Base-by-base conservation (phyloP, 768 basidiomycete species). In the Pisolithus microcarpus region DNA sequence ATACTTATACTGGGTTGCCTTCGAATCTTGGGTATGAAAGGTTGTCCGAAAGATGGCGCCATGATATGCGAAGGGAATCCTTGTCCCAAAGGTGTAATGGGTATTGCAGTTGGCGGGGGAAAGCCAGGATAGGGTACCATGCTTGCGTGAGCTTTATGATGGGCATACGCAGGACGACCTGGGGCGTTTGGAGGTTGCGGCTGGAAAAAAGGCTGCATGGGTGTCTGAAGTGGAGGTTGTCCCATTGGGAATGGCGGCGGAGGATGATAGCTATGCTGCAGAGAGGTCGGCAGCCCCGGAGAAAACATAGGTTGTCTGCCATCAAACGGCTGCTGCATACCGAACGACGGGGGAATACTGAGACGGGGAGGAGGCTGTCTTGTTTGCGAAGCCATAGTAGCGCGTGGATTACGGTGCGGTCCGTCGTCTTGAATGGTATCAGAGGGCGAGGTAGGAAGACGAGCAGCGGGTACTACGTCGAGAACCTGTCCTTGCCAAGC, bases 151-250 rank as follows among this genome's bases (percentile, higher is more conserved):
- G 74, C 75, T 39, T 72, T 74, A 54, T 81, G 77, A 52, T 85
- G 82, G 52, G 64, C 61, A 56, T 68, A 70, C 3, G 68, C 61
- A 0, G 82, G 81, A 38, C 79, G 78, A 43, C 65, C 71, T 1
- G 81, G 81, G 1, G 74, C 72, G 24, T 67, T 70, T 23, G 77
- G 76, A 5, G 74, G 75, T 34, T 71, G 75, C 1, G 68, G 71
- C 31, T 72, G 69, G 54, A 85, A 86, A 67, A 82, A 85, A 21
- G 78, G 64, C 61, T 88, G 87, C 73, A 88, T 81, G 42, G 86
- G 87, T 4, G 85, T 87, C 62, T 85, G 86, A 46, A 87, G 68
- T 44, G 77, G 56, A 50, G 69, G 63, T 38, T 52, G 74, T 51
- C 58, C 66, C 54, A 72, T 66, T 31, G 77, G 78, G 54, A 77